Conservation (phyloP, 2,329 filamentous ascomycete genomes). For the Parastagonospora avenae region DNA sequence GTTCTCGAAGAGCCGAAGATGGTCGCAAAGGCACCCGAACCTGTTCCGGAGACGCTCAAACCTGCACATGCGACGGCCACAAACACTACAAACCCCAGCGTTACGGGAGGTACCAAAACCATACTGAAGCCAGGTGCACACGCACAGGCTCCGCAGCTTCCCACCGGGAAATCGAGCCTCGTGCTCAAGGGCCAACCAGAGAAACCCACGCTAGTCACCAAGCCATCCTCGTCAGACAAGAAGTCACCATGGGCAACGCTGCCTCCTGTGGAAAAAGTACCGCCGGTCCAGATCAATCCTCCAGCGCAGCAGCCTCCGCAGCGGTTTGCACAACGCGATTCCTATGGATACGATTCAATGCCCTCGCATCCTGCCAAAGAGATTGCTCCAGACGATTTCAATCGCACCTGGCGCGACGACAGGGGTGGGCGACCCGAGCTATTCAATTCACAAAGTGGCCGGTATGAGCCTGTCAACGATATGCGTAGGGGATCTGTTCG, state of each 20-base stretch:
- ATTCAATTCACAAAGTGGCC: slow-evolving; percentile 93
- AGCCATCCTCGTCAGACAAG: slow-evolving; percentile 71
- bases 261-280: slow-evolving; percentile 81
- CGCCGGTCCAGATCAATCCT: slow-evolving; percentile 69
- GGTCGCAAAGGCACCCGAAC: slow-evolving; percentile 24
- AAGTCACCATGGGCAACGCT: slow-evolving; percentile 93
- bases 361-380: slow-evolving; percentile 69
- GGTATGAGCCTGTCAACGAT: slow-evolving; percentile 86
- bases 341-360: slow-evolving; percentile 60
- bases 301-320: slow-evolving; percentile 49
- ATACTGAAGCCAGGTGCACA: slow-evolving; percentile 56
- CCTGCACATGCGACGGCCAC: slow-evolving; percentile 23
- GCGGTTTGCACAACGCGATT: slow-evolving; percentile 62
- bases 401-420: slow-evolving; percentile 80
- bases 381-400: slow-evolving; percentile 93
- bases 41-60: slow-evolving; percentile 48
- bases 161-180: slow-evolving; percentile 56
- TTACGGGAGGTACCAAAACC: slow-evolving; percentile 51
- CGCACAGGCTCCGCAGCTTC: slow-evolving; percentile 30
- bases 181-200: slow-evolving; percentile 71
- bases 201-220: slow-evolving; percentile 74
- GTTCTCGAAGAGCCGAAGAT: slow-evolving; percentile 35
- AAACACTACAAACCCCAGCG: slow-evolving; percentile 42
- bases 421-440: slow-evolving; percentile 71
- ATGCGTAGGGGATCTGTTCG: slow-evolving; percentile 70